These are phyloP conservation scores for Rasamsonia emersonii DNA, from an alignment of 2,329 filamentous ascomycete species.

Conservation along the genomic window DNA sequence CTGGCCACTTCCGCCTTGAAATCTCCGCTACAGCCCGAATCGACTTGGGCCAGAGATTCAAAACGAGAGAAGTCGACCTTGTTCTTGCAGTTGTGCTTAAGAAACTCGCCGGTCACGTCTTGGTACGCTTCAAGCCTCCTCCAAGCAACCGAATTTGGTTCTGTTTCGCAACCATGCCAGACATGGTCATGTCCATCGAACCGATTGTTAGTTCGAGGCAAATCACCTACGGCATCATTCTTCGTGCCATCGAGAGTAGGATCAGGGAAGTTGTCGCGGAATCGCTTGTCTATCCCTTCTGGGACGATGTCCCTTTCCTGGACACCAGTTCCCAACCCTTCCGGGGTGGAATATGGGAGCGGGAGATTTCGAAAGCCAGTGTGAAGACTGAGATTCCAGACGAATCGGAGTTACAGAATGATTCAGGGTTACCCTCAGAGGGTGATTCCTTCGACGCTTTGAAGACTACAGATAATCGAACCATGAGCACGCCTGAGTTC, in stretches of 20 bases:
- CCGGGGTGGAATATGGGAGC: conserved; percentile 74
- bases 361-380: conserved; percentile 35
- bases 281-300: conserved; percentile 84
- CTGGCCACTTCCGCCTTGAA: conserved; percentile 79
- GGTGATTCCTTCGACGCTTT: conserved; percentile 18
- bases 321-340: conserved; percentile 68
- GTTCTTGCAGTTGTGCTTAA: conserved; percentile 78
- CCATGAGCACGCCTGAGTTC: conserved; percentile 25
- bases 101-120: conserved; percentile 72
- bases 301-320: conserved; percentile 92
- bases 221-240: conserved; percentile 87
- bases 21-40: conserved; percentile 89
- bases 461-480: conserved; percentile 25
- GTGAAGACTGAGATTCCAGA: conserved; percentile 29
- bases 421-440: conserved; percentile 12
- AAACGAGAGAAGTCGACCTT: conserved; percentile 79
- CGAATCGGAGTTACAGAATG: conserved; percentile 19
- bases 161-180: conserved; percentile 86
- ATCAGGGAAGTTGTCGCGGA: conserved; percentile 93
- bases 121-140: conserved; percentile 85
- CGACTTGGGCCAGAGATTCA: conserved; percentile 81
- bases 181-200: conserved; percentile 88
- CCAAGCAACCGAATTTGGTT: conserved; percentile 97
- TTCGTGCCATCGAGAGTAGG: conserved; percentile 86
- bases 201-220: conserved; percentile 92